phyloP scores from a whole-genome alignment of 768 basidiomycete genomes.

The Myochromella boudieri region DNA sequence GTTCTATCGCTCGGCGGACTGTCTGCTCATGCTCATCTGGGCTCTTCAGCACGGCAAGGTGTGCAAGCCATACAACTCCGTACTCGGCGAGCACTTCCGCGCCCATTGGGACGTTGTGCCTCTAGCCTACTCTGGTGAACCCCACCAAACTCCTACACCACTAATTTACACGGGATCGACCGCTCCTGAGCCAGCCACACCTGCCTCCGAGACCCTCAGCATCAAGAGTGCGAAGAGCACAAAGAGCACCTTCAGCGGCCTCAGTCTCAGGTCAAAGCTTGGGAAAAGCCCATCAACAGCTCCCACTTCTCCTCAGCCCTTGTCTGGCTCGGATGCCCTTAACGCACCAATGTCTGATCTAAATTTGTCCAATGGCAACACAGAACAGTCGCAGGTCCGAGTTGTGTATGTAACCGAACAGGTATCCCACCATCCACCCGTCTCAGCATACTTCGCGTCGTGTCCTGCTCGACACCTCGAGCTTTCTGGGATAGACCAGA shows the following conservation, averaged over 20 bases:
- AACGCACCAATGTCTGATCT: constrained; percentile 62
- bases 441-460: constrained; percentile 78
- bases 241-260: constrained; percentile 57
- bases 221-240: constrained; percentile 60
- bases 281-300: constrained; percentile 55
- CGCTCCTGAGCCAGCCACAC: constrained; percentile 14
- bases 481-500: constrained; percentile 86
- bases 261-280: constrained; percentile 55
- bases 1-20: constrained; percentile 27
- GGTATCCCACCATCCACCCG: constrained; percentile 95
- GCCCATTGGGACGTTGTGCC: constrained; percentile 84
- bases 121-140: constrained; percentile 48
- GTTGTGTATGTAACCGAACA: constrained; percentile 89
- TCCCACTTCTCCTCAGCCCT: constrained; percentile 50
- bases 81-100: constrained; percentile 87
- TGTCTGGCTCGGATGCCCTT: constrained; percentile 37
- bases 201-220: constrained; percentile 51
- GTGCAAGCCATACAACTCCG: constrained; percentile 91
- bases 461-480: constrained; percentile 77
- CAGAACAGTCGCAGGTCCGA: constrained; percentile 33
- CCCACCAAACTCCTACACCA: constrained; percentile 44
- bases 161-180: constrained; percentile 35
- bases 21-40: constrained; percentile 1
- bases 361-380: constrained; percentile 36
- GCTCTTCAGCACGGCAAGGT: constrained; percentile 76